Evolutionary conservation across 352 stramenopile species (phyloP), one percentile per base, ranked within the genome.

Genomic region (Lagenidium sp.): DNA sequence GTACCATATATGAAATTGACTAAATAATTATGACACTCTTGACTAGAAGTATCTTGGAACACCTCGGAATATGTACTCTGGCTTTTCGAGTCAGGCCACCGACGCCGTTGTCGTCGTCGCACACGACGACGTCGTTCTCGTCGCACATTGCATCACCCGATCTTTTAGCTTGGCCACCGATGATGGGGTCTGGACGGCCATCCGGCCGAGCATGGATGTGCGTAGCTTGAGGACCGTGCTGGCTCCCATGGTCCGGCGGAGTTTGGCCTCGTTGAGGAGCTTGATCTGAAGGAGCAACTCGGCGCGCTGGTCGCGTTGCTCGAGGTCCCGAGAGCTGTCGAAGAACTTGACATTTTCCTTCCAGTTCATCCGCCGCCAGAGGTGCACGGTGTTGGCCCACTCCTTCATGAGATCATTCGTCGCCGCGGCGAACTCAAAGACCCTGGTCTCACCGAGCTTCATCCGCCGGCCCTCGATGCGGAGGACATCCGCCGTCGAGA

Each of bases 341-440:
- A 90, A 90, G 60, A 90, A 90, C 55, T 77, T 87, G 56, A 90
- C 77, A 47, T 90, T 80, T 41, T 90, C 77, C 49, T 86, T 86
- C 77, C 77, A 90, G 61, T 83, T 90, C 77, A 90, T 90, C 37
- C 77, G 77, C 15, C 74, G 74, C 77, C 77, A 90, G 11, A 90
- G 59, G 35, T 90, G 77, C 51, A 90, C 54, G 35, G 77, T 65
- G 54, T 90, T 90, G 44, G 77, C 77, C 77, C 77, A 90, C 53
- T 90, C 77, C 57, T 87, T 90, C 77, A 90, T 90, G 4, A 90
- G 57, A 52, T 83, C 74, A 32, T 81, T 72, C 5, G 54, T 81
- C 0, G 77, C 71, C 19, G 77, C 77, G 8, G 74, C 73, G 35
- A 90, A 85, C 44, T 90, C 77, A 2, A 77, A 71, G 41, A 71